Conservation (phyloP, 2,329 filamentous ascomycete species). For the Cordyceps militaris region DNA sequence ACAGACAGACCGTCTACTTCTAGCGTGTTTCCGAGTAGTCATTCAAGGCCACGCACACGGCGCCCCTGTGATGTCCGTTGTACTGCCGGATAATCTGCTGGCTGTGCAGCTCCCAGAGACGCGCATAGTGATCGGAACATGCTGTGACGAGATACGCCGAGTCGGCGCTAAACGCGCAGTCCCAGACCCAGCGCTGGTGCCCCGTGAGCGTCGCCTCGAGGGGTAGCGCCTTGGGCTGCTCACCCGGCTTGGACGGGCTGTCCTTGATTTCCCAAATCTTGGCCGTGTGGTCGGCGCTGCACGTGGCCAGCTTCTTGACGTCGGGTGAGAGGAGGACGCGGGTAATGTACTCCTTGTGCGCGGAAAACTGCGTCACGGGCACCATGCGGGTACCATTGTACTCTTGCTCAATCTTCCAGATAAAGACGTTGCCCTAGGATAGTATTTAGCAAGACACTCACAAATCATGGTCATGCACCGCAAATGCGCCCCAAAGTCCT, state of each 20-base stretch:
- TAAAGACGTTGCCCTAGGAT: conserved; percentile 82
- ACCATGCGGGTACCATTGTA: conserved; percentile 77
- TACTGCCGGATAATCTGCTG: conserved; percentile 92
- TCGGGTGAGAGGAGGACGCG: conserved; percentile 87
- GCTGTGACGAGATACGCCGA: conserved; percentile 89
- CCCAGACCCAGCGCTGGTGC: conserved; percentile 96
- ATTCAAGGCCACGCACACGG: conserved; percentile 87
- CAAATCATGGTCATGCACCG: neutral
- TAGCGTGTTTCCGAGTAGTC: conserved; percentile 61
- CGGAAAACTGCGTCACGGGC: conserved; percentile 81
- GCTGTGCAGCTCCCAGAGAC: conserved; percentile 80
- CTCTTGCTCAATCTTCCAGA: conserved; percentile 87
- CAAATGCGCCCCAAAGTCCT: conserved; percentile 23
- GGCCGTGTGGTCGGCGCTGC: conserved; percentile 85
- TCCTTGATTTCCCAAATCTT: conserved; percentile 92
- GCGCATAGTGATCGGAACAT: conserved; percentile 87
- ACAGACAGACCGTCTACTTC: neutral
- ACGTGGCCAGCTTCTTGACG: conserved; percentile 89
- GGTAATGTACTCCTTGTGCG: conserved; percentile 88
- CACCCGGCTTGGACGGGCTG: conserved; percentile 40
- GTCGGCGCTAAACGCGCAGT: conserved; percentile 91
- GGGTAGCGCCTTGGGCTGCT: conserved; percentile 55
- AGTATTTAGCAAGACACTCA: neutral
- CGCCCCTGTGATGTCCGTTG: conserved; percentile 86
- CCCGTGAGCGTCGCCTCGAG: conserved; percentile 82